Conservation (phyloP, 2,329 filamentous ascomycete genomes). For the Pseudogymnoascus sp. region DNA sequence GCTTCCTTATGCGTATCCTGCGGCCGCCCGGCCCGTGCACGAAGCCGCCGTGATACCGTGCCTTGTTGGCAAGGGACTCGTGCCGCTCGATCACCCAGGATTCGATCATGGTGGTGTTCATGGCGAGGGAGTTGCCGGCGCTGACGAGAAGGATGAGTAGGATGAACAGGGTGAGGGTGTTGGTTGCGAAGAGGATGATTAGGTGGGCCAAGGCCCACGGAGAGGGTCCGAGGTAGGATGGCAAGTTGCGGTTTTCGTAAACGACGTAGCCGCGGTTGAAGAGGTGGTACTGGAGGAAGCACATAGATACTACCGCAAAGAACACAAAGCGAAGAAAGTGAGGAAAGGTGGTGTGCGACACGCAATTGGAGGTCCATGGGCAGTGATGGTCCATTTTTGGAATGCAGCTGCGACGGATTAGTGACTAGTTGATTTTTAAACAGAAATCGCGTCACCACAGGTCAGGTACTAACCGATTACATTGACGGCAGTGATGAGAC, state of each 20-base stretch:
- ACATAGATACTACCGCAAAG: constrained; percentile 56
- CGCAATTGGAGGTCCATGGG: constrained; percentile 77
- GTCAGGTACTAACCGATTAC: constrained; percentile 44
- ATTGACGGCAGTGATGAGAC: constrained; percentile 75
- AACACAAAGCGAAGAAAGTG: constrained; percentile 74
- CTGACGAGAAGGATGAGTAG: constrained; percentile 59
- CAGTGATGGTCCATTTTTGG: constrained; percentile 84
- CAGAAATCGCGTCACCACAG: background rate
- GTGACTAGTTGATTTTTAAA: background rate
- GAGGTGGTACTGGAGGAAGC: constrained; percentile 54
- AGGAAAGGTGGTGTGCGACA: constrained; percentile 73
- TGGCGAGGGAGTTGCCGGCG: constrained; percentile 51
- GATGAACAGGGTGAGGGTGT: constrained; percentile 52
- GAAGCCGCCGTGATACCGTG: constrained; percentile 33
- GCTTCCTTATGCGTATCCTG: constrained; percentile 47
- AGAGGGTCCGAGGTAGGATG: constrained; percentile 66
- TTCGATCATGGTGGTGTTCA: constrained; percentile 76
- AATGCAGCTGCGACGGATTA: constrained; percentile 45
- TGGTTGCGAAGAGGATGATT: constrained; percentile 50
- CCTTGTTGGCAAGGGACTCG: constrained; percentile 46
- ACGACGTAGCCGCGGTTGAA: constrained; percentile 50
- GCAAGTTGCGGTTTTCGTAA: constrained; percentile 59
- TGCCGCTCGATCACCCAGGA: constrained; percentile 65
- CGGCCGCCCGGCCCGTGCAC: constrained; percentile 39
- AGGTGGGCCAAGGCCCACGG: constrained; percentile 52